phyloP scores from a whole-genome alignment of 1,139 yeast genomes.

The Protomyces inundatus region DNA sequence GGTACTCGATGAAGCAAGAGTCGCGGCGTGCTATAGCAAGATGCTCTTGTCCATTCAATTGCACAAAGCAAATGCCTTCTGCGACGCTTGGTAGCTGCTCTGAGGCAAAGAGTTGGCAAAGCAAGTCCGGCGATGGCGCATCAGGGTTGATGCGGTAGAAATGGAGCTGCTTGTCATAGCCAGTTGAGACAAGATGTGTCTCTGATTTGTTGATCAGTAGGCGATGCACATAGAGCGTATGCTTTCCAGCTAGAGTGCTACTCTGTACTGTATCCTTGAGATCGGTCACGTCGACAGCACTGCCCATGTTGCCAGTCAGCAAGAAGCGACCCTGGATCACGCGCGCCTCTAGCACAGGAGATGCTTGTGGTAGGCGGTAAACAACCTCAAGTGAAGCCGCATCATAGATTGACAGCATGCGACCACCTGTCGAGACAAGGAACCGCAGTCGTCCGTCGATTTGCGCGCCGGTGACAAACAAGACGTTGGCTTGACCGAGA shows the following conservation, averaged over 20 bases:
- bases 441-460: conserved; percentile 25
- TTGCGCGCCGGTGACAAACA: not conserved
- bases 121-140: not conserved
- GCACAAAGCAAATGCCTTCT: not conserved
- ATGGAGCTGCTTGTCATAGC: conserved; percentile 53
- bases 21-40: conserved; percentile 39
- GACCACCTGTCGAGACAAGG: conserved; percentile 34
- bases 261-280: not conserved
- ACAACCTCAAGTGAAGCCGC: conserved; percentile 29
- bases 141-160: conserved; percentile 23
- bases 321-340: conserved; percentile 30
- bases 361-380: conserved; percentile 33
- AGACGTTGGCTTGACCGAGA: conserved; percentile 3
- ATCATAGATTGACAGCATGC: conserved; percentile 32
- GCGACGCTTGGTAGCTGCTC: not conserved
- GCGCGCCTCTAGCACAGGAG: conserved; percentile 31
- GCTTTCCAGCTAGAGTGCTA: conserved; percentile 37
- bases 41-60: not conserved
- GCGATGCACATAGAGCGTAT: conserved; percentile 45
- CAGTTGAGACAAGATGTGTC: conserved; percentile 50
- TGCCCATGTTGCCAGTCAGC: conserved; percentile 41
- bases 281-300: conserved; percentile 31
- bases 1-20: conserved; percentile 53
- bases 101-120: not conserved
- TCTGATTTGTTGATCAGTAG: conserved; percentile 38